Evolutionary conservation across 768 basidiomycete species (phyloP).

Genomic region (button mushroom (Agaricus bisporus)): DNA sequence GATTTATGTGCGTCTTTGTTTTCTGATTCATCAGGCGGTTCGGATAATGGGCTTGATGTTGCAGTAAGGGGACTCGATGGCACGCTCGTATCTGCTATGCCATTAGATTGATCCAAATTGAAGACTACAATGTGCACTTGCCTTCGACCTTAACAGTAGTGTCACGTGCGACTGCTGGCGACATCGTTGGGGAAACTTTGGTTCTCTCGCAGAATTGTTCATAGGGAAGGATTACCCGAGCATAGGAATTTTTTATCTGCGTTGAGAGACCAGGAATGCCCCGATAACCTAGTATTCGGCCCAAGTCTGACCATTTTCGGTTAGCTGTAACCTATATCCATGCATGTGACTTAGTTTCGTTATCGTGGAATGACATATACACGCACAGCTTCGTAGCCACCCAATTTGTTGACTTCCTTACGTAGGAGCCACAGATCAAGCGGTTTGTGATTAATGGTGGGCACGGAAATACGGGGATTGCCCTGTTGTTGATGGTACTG

Average conservation of each 20-base stretch:
- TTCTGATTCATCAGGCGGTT: constrained; percentile 75
- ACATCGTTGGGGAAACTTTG: constrained; percentile 52
- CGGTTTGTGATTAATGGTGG: constrained; percentile 88
- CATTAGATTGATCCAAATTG: constrained; percentile 31
- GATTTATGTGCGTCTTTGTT: constrained; percentile 45
- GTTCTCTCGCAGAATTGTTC: constrained; percentile 83
- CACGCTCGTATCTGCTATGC: constrained; percentile 35
- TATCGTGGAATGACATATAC: constrained; percentile 9
- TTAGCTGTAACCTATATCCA: constrained; percentile 63
- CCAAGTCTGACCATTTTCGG: constrained; percentile 87
- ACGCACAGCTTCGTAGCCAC: constrained; percentile 82
- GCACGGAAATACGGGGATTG: constrained; percentile 84
- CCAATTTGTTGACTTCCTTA: constrained; percentile 85
- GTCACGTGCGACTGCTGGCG: constrained; percentile 39
- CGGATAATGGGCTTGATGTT: constrained; percentile 72
- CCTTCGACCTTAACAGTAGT: constrained; percentile 45
- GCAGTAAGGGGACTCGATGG: constrained; percentile 74
- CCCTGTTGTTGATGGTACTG: constrained; percentile 96
- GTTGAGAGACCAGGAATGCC: constrained; percentile 78
- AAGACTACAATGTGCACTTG: constrained; percentile 25
- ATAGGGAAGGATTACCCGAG: constrained; percentile 90
- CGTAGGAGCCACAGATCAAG: constrained; percentile 91
- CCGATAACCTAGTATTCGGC: constrained; percentile 75
- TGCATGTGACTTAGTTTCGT: constrained; percentile 13
- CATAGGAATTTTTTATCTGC: constrained; percentile 87